phyloP scores from a whole-genome alignment of 2,329 filamentous ascomycete species.

The Nothomitra cinnamomea region DNA sequence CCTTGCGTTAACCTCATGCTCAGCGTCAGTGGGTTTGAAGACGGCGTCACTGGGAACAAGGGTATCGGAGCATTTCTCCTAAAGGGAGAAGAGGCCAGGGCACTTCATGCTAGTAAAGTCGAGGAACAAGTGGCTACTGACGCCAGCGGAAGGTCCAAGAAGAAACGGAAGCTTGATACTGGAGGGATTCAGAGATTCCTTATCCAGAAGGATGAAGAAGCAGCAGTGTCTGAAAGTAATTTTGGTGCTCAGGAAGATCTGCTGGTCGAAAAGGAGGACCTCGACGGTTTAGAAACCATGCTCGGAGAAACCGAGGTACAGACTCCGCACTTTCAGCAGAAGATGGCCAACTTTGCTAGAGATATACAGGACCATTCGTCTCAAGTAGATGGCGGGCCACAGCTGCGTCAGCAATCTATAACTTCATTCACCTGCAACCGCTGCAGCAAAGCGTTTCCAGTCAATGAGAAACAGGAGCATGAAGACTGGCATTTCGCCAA shows the following conservation, averaged over 20 bases:
- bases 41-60: conserved; percentile 66
- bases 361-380: neutral
- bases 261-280: neutral
- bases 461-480: conserved; percentile 53
- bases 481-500: conserved; percentile 90
- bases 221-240: conserved; percentile 8
- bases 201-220: conserved; percentile 12
- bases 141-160: conserved; percentile 11
- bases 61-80: conserved; percentile 79
- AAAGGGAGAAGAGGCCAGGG: conserved; percentile 39
- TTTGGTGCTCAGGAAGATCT: neutral
- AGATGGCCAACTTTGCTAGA: neutral
- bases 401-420: conserved; percentile 13
- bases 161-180: conserved; percentile 20
- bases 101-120: conserved; percentile 16
- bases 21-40: conserved; percentile 83
- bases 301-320: neutral
- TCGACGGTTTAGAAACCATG: neutral
- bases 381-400: neutral
- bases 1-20: conserved; percentile 83
- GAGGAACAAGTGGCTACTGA: neutral
- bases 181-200: conserved; percentile 20
- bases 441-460: conserved; percentile 46
- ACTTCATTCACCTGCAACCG: conserved; percentile 39
- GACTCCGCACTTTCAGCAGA: neutral